Evolutionary conservation across 495 filamentous ascomycete species (phyloP), one percentile per base, ranked within the genome.

Genomic region (Penicillium herquei): DNA sequence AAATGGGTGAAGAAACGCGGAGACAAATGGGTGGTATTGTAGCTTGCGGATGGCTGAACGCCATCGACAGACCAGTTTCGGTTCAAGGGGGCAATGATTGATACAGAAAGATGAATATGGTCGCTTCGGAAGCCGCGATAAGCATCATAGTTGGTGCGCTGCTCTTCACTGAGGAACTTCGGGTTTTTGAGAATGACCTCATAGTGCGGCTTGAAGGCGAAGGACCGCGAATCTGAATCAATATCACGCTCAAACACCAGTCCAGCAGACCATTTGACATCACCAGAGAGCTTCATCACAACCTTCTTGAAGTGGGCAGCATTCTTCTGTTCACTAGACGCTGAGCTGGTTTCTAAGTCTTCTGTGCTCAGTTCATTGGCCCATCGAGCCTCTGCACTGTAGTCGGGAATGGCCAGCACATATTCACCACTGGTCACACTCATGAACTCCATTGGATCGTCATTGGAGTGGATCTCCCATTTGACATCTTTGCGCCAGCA

Each of bases 1-100:
- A 98, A 98, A 64, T 98, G 94, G 2, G 92, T 96, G 68, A 98
- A 98, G 79, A 98, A 96, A 7, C 92, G 85, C 7, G 94, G 94
- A 9, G 86, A 92, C 43, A 98, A 78, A 68, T 98, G 95, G 5
- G 96, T 88, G 0, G 92, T 87, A 59, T 98, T 98, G 73, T 98
- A 98, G 69, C 91, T 96, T 50, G 80, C 81, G 9, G 91, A 92
- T 10, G 88, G 81, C 53, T 86, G 82, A 8, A 82, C 66, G 66
- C 86, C 88, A 3, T 88, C 80, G 9, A 87, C 81, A 14, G 82
- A 78, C 93, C 93, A 96, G 35, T 77, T 63, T 13, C 88, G 80
- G 60, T 87, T 86, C 13, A 87, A 79, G 0, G 94, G 94, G 3
- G 95, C 92, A 59, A 87, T 81, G 18, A 98, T 84, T 1, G 92